Evolutionary conservation across 306 rosid species (phyloP).

Genomic region (Lotus japonicus): DNA sequence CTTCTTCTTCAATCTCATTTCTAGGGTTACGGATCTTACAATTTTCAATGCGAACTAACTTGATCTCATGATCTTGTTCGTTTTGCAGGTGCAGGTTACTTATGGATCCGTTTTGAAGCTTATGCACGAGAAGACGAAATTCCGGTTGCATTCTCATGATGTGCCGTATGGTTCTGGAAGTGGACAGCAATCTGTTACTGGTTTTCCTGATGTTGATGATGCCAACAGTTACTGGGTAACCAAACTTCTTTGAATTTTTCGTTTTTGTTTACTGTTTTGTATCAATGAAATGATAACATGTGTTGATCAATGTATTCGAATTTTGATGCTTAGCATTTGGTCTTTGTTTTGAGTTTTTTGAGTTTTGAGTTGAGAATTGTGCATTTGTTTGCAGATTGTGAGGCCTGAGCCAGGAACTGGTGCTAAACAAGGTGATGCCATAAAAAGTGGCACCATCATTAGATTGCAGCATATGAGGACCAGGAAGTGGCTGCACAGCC

Average conservation of each 20-base stretch:
- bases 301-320: background rate
- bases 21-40: background rate
- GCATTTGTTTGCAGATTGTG: conserved; percentile 54
- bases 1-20: background rate
- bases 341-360: background rate
- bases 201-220: conserved; percentile 83
- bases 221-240: conserved; percentile 94
- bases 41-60: background rate
- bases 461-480: conserved; percentile 96
- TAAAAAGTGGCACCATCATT: conserved; percentile 71
- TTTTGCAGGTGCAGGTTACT: conserved; percentile 49
- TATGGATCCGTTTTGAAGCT: conserved; percentile 84
- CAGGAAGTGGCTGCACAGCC: conserved; percentile 99
- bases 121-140: conserved; percentile 87
- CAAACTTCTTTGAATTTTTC: background rate
- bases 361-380: background rate
- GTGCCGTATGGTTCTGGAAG: conserved; percentile 99
- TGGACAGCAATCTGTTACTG: conserved; percentile 98
- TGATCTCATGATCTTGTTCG: background rate
- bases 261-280: background rate
- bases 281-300: background rate
- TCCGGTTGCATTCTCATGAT: conserved; percentile 93
- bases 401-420: conserved; percentile 55
- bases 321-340: background rate
- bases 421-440: conserved; percentile 88